These are phyloP conservation scores for Phytophthora citricola DNA, from an alignment of 352 stramenopile species.

Conservation along the genomic window DNA sequence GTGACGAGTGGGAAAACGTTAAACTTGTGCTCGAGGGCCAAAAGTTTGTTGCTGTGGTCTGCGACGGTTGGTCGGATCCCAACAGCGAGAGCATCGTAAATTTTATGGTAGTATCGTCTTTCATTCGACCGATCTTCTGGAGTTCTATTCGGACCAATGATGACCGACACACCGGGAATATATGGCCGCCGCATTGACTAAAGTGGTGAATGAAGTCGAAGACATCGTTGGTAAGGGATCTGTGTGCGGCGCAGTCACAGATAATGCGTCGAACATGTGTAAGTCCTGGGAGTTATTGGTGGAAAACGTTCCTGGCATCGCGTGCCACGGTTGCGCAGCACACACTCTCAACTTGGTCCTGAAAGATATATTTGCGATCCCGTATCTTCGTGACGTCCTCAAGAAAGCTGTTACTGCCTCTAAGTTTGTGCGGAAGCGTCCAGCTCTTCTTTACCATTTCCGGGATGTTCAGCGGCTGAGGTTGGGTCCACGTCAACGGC, in stretches of 20 bases:
- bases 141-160: slow-evolving; percentile 6
- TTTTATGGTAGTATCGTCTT: slow-evolving; percentile 1
- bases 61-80: slow-evolving; percentile 18
- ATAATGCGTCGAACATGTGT: slow-evolving; percentile 13
- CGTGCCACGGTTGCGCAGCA: slow-evolving; percentile 10
- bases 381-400: neutral
- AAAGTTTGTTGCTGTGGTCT: slow-evolving; percentile 13
- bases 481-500: neutral
- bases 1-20: neutral
- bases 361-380: slow-evolving; percentile 4
- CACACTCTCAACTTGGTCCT: slow-evolving; percentile 15
- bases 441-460: slow-evolving; percentile 15
- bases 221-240: neutral
- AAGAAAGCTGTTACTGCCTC: neutral
- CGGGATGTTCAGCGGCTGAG: neutral
- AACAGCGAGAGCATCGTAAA: slow-evolving; percentile 30
- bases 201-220: slow-evolving; percentile 12
- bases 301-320: neutral
- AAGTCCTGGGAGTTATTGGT: slow-evolving; percentile 9
- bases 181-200: neutral
- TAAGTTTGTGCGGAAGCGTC: slow-evolving; percentile 10
- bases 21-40: neutral
- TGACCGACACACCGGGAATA: slow-evolving; percentile 14
- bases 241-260: slow-evolving; percentile 5
- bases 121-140: slow-evolving; percentile 17